phyloP scores from a whole-genome alignment of 768 basidiomycete species.

The Mycena albidolilacea region DNA sequence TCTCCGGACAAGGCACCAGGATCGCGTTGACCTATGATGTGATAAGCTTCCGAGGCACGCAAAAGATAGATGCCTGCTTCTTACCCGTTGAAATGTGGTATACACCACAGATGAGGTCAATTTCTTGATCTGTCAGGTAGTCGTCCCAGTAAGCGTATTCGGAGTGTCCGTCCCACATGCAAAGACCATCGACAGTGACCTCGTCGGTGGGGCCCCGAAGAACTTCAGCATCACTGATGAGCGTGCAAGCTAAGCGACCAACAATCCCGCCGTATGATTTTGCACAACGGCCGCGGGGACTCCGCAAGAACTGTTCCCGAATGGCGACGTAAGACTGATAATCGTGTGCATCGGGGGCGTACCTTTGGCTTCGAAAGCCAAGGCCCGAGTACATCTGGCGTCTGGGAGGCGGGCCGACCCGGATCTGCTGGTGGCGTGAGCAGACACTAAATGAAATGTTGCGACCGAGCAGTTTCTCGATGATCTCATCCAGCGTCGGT shows the following conservation, averaged over 20 bases:
- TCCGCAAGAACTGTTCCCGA: neutral
- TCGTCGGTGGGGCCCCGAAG: neutral
- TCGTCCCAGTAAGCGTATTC: neutral
- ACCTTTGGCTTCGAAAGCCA: neutral
- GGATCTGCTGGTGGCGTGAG: neutral
- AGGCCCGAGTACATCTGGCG: neutral
- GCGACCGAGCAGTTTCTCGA: neutral
- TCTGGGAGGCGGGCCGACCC: neutral
- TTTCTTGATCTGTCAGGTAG: neutral
- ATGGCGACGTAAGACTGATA: neutral
- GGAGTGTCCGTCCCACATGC: neutral
- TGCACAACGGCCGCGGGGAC: neutral
- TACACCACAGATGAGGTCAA: neutral
- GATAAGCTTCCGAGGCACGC: too few species aligned
- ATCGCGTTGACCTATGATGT: neutral
- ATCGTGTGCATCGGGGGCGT: neutral
- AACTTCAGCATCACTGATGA: too few species aligned
- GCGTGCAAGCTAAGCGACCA: too few species aligned
- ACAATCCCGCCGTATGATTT: too few species aligned
- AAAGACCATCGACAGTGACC: neutral
- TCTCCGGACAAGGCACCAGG: neutral
- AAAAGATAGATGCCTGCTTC: neutral
- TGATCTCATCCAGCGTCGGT: neutral
- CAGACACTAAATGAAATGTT: neutral
- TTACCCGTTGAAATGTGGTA: conserved; percentile 1